phyloP scores from a whole-genome alignment of 352 stramenopile genomes.

The Phytophthora pistaciae region DNA sequence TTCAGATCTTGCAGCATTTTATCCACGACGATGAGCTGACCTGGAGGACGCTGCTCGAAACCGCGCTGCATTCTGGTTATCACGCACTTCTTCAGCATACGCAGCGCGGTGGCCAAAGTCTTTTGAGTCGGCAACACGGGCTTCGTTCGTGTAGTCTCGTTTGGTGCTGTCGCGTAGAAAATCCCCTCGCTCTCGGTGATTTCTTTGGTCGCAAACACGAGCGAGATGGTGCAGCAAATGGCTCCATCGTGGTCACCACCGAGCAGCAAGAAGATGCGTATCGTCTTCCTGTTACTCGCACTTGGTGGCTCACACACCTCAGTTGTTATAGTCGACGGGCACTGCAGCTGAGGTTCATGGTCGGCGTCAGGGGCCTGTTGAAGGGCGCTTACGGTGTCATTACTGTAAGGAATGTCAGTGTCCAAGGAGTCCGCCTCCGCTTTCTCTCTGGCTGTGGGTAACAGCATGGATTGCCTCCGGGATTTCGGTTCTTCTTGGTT shows the following conservation, averaged over 20 bases:
- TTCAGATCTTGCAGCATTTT: slow-evolving; percentile 12
- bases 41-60: slow-evolving; percentile 27
- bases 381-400: not conserved
- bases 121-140: slow-evolving; percentile 31
- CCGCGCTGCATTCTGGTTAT: slow-evolving; percentile 21
- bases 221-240: slow-evolving; percentile 35
- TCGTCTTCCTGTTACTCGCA: slow-evolving; percentile 8
- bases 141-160: slow-evolving; percentile 16
- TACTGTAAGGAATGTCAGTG: not conserved
- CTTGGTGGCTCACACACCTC: slow-evolving; percentile 11
- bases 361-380: not conserved
- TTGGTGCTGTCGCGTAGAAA: slow-evolving; percentile 26
- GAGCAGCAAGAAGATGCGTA: slow-evolving; percentile 41
- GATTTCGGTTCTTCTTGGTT: not conserved
- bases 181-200: slow-evolving; percentile 35
- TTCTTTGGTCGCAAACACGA: slow-evolving; percentile 27
- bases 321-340: slow-evolving; percentile 2
- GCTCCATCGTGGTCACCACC: slow-evolving; percentile 51
- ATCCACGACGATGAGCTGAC: slow-evolving; percentile 33
- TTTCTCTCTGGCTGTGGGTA: not conserved
- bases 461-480: not conserved
- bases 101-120: slow-evolving; percentile 27
- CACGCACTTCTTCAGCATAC: slow-evolving; percentile 44
- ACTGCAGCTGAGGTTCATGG: not conserved
- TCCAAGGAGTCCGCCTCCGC: not conserved